A percentile compares a stretch with the other conserved stretches of the same genome.
These are phyloP conservation scores for Stellera chamaejasme DNA, from an alignment of 345 rosid genomes.

Conservation along the genomic window DNA sequence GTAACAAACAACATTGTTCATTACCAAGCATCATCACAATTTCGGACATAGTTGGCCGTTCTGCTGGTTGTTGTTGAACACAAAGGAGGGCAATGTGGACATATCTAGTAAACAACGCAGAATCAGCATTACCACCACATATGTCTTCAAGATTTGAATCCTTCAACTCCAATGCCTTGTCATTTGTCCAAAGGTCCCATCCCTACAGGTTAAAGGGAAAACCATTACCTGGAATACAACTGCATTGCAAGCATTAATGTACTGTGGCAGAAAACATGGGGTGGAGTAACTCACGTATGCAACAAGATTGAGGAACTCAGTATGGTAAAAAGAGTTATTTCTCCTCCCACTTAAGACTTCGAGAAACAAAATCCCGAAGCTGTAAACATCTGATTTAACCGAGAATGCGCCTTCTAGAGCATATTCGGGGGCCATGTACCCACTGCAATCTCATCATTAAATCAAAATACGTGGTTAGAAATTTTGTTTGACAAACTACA, in stretches of 20 bases:
- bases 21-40: conserved; percentile 5
- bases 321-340: conserved; percentile 7
- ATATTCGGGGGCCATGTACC: not conserved
- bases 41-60: conserved; percentile 3
- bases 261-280: no score
- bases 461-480: no score
- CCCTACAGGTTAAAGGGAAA: not conserved
- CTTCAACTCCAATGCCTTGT: conserved; percentile 4
- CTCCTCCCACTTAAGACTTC: conserved; percentile 10
- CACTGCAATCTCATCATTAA: conserved; percentile 3
- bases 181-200: conserved; percentile 14
- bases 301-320: conserved; percentile 1
- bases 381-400: conserved; percentile 12
- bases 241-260: no score
- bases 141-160: not conserved
- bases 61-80: no score
- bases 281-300: conserved; percentile 4
- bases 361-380: conserved; percentile 12
- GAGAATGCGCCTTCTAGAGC: not conserved
- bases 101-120: no score
- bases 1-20: not conserved
- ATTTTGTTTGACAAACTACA: no score
- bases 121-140: not conserved
- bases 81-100: no score
- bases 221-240: no score